Percentiles rank a stretch among this genome's conserved stretches.
These are phyloP conservation scores for Rhododendron williamsianum DNA, from an alignment of 148 eudicot genomes.

Conservation along the genomic window DNA sequence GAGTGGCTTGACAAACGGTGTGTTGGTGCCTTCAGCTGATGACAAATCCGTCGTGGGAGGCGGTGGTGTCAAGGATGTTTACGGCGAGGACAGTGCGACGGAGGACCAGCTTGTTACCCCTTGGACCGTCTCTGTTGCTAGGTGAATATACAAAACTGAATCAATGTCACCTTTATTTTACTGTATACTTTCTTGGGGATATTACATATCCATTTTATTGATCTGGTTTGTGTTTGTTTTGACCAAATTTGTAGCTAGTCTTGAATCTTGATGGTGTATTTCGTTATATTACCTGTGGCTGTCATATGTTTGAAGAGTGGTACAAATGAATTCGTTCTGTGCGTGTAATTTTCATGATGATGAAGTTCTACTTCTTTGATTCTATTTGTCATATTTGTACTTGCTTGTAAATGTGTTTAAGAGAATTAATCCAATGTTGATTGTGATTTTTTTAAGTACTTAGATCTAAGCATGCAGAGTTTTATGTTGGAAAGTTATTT, in stretches of 20 bases:
- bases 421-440: background rate
- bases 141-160: slow-evolving; percentile 30
- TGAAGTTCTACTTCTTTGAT: background rate
- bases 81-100: slow-evolving; percentile 82
- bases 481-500: background rate
- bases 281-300: background rate
- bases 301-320: background rate
- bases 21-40: slow-evolving; percentile 17
- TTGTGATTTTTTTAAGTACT: background rate
- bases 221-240: slow-evolving; percentile 1
- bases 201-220: background rate
- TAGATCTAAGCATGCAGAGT: background rate
- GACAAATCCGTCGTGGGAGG: slow-evolving; percentile 32
- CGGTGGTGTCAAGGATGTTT: slow-evolving; percentile 70
- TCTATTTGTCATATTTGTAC: background rate
- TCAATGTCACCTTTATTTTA: background rate
- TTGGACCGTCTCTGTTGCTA: slow-evolving; percentile 82
- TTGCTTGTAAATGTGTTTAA: background rate
- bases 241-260: background rate
- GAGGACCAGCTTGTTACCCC: slow-evolving; percentile 76
- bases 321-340: background rate
- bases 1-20: slow-evolving; percentile 34
- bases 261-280: background rate
- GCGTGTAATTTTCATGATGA: background rate
- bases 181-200: background rate